Evolutionary conservation across 805 yeast species (phyloP), one percentile per base, ranked within the genome.

Genomic region (Priceomyces carsonii): DNA sequence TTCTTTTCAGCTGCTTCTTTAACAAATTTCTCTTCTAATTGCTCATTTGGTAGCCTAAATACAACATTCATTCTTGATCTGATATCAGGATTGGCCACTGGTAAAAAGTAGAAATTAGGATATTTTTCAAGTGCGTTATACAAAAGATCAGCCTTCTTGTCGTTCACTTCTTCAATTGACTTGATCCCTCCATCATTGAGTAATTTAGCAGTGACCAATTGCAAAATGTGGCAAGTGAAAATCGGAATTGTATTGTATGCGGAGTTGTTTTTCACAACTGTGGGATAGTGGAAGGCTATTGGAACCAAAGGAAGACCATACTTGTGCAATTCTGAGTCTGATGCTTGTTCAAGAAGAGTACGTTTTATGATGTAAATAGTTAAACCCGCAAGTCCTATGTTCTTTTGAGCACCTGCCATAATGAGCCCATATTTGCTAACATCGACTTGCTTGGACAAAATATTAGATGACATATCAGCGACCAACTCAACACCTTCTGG

Each of bases 351-450:
- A 18, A 93, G 64, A 36, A 93, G 72, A 1, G 81, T 55, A 59
- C 89, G 91, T 63, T 86, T 88, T 62, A 90, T 82, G 51, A 93
- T 91, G 61, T 89, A 91, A 43, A 93, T 73, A 10, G 97, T 84
- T 45, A 93, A 77, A 24, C 99, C 99, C 7, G 99, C 97, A 55
- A 93, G 69, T 36, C 99, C 99, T 55, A 93, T 88, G 61, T 93
- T 93, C 66, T 93, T 93, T 66, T 93, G 99, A 18, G 98, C 99
- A 44, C 99, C 99, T 13, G 96, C 99, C 78, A 90, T 81, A 43
- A 93, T 82, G 18, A 89, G 68, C 33, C 96, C 98, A 55, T 78
- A 91, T 61, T 86, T 82, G 37, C 85, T 68, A 26, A 93, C 83
- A 51, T 91, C 96, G 32, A 93, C 61, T 45, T 75, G 67, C 47